A percentile compares a stretch with the other conserved stretches of the same genome.
These are phyloP conservation scores for Bruguiera hainesii DNA, from an alignment of 441 rosid species.

Conservation along the genomic window DNA sequence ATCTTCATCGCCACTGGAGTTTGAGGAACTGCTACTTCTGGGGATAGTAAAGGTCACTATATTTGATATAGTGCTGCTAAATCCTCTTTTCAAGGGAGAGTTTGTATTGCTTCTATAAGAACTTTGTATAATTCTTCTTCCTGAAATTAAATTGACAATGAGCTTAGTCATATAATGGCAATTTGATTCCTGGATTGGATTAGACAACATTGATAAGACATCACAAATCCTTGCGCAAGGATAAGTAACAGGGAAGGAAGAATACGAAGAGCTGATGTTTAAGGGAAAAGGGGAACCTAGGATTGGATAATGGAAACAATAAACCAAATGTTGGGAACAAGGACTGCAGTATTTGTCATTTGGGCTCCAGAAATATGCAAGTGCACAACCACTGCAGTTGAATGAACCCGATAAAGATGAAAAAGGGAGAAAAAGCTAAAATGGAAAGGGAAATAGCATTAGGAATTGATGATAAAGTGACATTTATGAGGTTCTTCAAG, in stretches of 20 bases:
- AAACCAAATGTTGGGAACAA: too few species aligned
- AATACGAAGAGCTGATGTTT: not conserved
- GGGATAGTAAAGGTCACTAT: slow-evolving; percentile 27
- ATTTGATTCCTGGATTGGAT: not conserved
- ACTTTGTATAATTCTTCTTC: slow-evolving; percentile 24
- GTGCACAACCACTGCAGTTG: too few species aligned
- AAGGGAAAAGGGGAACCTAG: not conserved
- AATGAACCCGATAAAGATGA: too few species aligned
- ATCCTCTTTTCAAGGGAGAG: slow-evolving; percentile 18
- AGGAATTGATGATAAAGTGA: too few species aligned
- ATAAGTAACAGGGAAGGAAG: not conserved
- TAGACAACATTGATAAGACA: not conserved
- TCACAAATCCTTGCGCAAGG: not conserved
- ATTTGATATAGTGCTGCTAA: slow-evolving; percentile 22
- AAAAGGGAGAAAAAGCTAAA: too few species aligned
- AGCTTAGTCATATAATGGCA: slow-evolving; percentile 4
- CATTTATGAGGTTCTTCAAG: too few species aligned
- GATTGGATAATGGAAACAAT: too few species aligned
- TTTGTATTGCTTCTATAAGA: slow-evolving; percentile 14
- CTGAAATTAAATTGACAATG: slow-evolving; percentile 23
- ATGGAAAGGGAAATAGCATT: too few species aligned
- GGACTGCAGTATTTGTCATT: too few species aligned
- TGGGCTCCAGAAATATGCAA: too few species aligned
- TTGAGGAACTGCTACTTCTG: slow-evolving; percentile 39
- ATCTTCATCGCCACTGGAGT: slow-evolving; percentile 32